Evolutionary conservation across 1,284 basidiomycete species (phyloP), one percentile per base, ranked within the genome.

Genomic region (Boletus mariae): DNA sequence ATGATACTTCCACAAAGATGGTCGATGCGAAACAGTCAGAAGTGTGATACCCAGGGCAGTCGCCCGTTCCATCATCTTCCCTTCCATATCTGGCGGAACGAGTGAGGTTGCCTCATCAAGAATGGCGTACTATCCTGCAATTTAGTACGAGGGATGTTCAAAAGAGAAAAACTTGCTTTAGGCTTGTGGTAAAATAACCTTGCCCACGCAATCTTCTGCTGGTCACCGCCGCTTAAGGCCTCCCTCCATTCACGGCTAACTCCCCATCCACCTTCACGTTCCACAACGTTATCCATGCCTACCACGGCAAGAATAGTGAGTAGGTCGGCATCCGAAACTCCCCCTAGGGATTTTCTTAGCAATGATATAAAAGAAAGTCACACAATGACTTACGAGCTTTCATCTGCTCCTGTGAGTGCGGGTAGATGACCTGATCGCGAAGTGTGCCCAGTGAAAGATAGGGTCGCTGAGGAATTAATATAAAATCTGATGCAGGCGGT

Each of bases 251-350:
- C 96, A 51, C 88, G 80, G 31, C 83, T 80, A 1, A 80, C 78
- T 63, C 93, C 90, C 94, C 94, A 98, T 13, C 96, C 96, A 11
- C 96, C 96, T 71, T 98, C 96, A n/a, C 95, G 83, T 63, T 93
- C 90, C 11, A 98, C 91, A 55, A 98, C 84, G 64, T 80, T 75
- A 34, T 87, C 87, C 85, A 99, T 92, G 61, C 94, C 87, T 13
- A 98, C 89, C 12, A 89, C 77, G 3, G 83, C 73, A 29, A 99
- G 77, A 52, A 97, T 87, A 12, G 73, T 64, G 20, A 90, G 73
- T 40, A 98, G 76, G 60, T 96, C 86, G 4, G 78, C 75, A 67
- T 99, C 96, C 8, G 82, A 85, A 37, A 87, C 72, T 13, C 86
- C 85, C 31, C 83, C 85, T 83, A 61, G 45, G 20, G 6, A 37